Percentiles rank a stretch among this genome's conserved stretches.
These are phyloP conservation scores for Phaffia australis DNA, from an alignment of 768 basidiomycete genomes.

Conservation along the genomic window DNA sequence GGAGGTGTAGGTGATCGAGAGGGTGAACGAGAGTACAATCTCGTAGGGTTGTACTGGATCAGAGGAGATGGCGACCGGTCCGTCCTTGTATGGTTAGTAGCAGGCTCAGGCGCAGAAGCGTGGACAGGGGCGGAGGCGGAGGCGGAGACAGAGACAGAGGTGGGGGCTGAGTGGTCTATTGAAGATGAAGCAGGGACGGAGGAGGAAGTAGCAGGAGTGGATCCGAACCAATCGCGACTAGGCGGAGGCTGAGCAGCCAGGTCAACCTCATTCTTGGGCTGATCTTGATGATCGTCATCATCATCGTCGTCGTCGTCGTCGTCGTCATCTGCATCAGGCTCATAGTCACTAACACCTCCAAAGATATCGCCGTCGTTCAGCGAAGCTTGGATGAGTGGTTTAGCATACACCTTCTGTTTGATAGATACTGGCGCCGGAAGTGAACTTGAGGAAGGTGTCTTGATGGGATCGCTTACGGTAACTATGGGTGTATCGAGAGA, in stretches of 20 bases:
- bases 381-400: slow-evolving; percentile 12
- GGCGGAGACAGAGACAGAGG: slow-evolving; percentile 10
- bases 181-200: too few species aligned
- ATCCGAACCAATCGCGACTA: too few species aligned
- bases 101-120: neutral
- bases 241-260: too few species aligned
- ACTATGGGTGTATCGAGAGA: neutral
- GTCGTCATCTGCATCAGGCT: slow-evolving; percentile 9
- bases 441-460: neutral
- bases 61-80: neutral
- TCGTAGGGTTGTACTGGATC: neutral
- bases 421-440: slow-evolving; percentile 4
- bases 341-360: slow-evolving; percentile 25
- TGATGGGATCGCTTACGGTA: neutral
- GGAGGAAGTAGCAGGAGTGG: too few species aligned
- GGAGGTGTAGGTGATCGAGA: slow-evolving; percentile 16
- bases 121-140: neutral
- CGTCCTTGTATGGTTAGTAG: neutral
- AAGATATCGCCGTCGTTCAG: slow-evolving; percentile 24
- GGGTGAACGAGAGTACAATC: slow-evolving; percentile 5
- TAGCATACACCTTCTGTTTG: slow-evolving; percentile 10
- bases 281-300: too few species aligned
- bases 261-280: too few species aligned
- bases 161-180: slow-evolving; percentile 2
- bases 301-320: slow-evolving; percentile 8